Percentiles rank a stretch among this genome's conserved stretches.
phyloP scores from a whole-genome alignment of 805 yeast species.

The Nakazawaea ambrosiae region DNA sequence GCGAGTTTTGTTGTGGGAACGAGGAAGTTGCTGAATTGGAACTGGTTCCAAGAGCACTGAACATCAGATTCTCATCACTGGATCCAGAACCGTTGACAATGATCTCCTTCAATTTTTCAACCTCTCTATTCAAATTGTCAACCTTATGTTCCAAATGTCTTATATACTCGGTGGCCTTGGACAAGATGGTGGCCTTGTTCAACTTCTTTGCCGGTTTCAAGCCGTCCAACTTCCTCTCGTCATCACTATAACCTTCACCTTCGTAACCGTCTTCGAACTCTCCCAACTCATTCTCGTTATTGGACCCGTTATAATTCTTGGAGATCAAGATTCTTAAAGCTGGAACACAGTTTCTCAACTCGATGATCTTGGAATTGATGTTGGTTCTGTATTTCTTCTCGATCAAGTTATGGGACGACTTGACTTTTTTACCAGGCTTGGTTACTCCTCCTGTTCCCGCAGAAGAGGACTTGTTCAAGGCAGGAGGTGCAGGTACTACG shows the following conservation, averaged over 20 bases:
- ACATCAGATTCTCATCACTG: conserved; percentile 3
- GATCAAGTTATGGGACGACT: conserved; percentile 62
- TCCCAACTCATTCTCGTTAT: conserved; percentile 32
- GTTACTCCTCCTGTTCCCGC: conserved; percentile 12
- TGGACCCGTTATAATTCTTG: conserved; percentile 29
- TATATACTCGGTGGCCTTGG: conserved; percentile 75
- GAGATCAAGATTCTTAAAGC: conserved; percentile 42
- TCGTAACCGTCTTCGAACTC: conserved; percentile 35
- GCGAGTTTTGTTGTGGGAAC: conserved; percentile 13
- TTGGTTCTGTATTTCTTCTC: conserved; percentile 69
- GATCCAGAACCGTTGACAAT: conserved; percentile 8
- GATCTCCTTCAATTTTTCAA: conserved; percentile 28
- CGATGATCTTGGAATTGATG: conserved; percentile 59
- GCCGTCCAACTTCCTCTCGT: conserved; percentile 55
- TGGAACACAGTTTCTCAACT: conserved; percentile 61
- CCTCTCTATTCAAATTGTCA: conserved; percentile 39
- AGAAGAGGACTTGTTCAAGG: conserved; percentile 4
- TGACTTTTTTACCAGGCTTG: conserved; percentile 41
- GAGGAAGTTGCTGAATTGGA: conserved; percentile 3
- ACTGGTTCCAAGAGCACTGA: no score
- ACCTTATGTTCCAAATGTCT: conserved; percentile 64
- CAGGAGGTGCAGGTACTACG: background rate
- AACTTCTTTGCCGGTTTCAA: conserved; percentile 69
- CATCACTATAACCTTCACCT: conserved; percentile 52
- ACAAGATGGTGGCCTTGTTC: conserved; percentile 69